These are phyloP conservation scores for Jaapia argillacea DNA, from an alignment of 768 basidiomycete species.

Conservation along the genomic window DNA sequence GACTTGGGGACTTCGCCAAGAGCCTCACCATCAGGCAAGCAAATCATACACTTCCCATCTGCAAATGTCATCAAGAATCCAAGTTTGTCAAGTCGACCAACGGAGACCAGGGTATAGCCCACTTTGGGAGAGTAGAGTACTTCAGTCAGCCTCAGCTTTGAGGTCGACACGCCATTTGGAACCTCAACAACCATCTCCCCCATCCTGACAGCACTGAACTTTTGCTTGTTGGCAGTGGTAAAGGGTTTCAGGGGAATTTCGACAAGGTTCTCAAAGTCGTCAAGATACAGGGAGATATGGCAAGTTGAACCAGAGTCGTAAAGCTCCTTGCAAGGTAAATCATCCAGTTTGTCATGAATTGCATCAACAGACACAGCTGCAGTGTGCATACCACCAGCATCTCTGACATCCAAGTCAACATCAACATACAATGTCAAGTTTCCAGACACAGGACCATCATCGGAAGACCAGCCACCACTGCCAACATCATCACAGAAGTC, in stretches of 20 bases:
- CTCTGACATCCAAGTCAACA: too few species aligned
- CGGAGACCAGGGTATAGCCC: conserved; percentile 21
- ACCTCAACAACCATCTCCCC: conserved; percentile 24
- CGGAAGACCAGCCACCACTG: too few species aligned
- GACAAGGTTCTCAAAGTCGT: conserved; percentile 12
- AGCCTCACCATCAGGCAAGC: conserved; percentile 6
- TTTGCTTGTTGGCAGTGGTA: background rate
- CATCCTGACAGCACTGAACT: conserved; percentile 20
- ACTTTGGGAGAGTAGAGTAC: conserved; percentile 28
- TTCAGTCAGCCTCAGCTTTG: conserved; percentile 18
- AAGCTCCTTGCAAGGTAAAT: conserved; percentile 11
- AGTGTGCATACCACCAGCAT: too few species aligned
- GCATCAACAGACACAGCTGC: too few species aligned
- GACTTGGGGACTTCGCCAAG: conserved; percentile 1
- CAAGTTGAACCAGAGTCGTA: conserved; percentile 27
- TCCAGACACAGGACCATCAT: too few species aligned
- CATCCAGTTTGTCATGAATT: too few species aligned
- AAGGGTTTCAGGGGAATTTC: background rate
- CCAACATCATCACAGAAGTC: too few species aligned
- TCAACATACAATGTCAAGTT: too few species aligned
- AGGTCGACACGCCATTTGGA: conserved; percentile 20
- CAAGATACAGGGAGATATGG: conserved; percentile 24
- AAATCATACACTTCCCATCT: conserved; percentile 18
- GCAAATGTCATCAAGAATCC: conserved; percentile 20
- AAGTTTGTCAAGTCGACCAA: conserved; percentile 24